Evolutionary conservation across 768 basidiomycete genomes (phyloP).

Genomic region (Lentinula lateritia): DNA sequence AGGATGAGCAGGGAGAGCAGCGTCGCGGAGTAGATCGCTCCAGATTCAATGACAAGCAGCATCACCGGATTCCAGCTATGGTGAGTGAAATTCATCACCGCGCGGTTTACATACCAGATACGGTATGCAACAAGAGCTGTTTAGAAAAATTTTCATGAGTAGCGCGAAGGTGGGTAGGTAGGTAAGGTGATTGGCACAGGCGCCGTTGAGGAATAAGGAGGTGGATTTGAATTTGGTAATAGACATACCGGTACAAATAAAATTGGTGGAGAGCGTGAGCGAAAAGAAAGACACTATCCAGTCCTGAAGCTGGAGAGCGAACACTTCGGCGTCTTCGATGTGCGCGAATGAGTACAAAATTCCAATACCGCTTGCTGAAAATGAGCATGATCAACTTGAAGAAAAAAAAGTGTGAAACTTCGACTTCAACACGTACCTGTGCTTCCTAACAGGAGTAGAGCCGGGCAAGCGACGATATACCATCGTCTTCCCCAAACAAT

Average conservation of each 20-base stretch:
- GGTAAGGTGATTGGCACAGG: too few species aligned
- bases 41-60: constrained; percentile 30
- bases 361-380: constrained; percentile 22
- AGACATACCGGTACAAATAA: constrained; percentile 27
- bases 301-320: constrained; percentile 23
- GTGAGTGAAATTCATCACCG: constrained; percentile 15
- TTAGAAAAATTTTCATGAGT: not conserved
- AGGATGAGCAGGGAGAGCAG: constrained; percentile 26
- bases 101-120: constrained; percentile 27
- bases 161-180: too few species aligned
- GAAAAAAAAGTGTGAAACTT: not conserved
- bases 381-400: not conserved
- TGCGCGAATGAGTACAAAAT: constrained; percentile 25
- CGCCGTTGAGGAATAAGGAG: not conserved
- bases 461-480: constrained; percentile 20
- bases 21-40: constrained; percentile 29
- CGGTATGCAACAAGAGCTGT: constrained; percentile 25
- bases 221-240: not conserved
- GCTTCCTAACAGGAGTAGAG: constrained; percentile 23
- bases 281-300: constrained; percentile 36
- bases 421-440: constrained; percentile 15
- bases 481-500: constrained; percentile 24
- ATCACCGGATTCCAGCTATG: constrained; percentile 24
- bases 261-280: constrained; percentile 29
- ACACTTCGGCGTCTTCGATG: constrained; percentile 23